Evolutionary conservation across 352 stramenopile species (phyloP), one percentile per base, ranked within the genome.

Genomic region (Phytopythium kandeliae): DNA sequence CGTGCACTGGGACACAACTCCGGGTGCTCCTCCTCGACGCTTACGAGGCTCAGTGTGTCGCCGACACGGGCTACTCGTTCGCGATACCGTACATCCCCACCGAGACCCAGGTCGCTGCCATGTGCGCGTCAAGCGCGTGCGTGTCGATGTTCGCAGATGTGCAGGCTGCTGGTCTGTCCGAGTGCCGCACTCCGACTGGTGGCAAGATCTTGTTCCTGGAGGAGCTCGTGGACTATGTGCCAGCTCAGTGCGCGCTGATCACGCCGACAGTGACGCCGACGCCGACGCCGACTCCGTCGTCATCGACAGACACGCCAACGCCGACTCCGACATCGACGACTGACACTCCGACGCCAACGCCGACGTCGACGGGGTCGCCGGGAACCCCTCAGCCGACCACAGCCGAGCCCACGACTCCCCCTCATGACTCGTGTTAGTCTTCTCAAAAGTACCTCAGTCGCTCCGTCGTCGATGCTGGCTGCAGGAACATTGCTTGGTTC

Each of bases 81-180:
- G 57, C 58, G 26, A 17, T 50, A 4, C 55, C 54, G 2, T 58
- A 56, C 16, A 31, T 36, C 9, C 54, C 58, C n/a, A 67, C 58
- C 0, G 40, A 48, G 4, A 35, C 44, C 1, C 46, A 64, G 15
- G 48, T 67, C 16, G 38, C 19, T 17, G 41, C 48, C 25, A 67
- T 71, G 58, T 67, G 63, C 44, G 55, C 58, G 2, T 67, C 58
- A 0, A 45, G 43, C 8, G 46, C 58, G n/a, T 71, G 58, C n/a
- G 31, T 55, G 0, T 56, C 53, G 10, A 35, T 67, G 8, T 61
- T 67, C 10, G 48, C 45, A 2, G 51, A 65, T 24, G 55, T 59
- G 1, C n/a, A 31, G 3, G 55, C 63, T 2, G 52, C 62, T 37
- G 54, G 54, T 0, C 43, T 42, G 4, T 42, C 51, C 0, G 58